A percentile compares a stretch with the other conserved stretches of the same genome.
Evolutionary conservation across 2,329 filamentous ascomycete genomes (phyloP).

Genomic region (Pseudopithomyces maydicus): DNA sequence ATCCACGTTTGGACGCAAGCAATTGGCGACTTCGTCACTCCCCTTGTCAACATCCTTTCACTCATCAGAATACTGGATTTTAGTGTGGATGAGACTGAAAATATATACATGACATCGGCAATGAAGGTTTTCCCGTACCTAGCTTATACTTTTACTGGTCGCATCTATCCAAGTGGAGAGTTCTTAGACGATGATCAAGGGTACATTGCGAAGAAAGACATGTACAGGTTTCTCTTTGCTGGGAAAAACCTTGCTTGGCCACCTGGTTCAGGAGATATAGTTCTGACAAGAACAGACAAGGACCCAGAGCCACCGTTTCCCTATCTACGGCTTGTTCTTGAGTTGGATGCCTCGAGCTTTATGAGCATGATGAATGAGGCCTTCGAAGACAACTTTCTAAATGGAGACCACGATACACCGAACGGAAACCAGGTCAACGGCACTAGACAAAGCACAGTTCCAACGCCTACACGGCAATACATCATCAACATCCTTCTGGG

Average conservation of each 20-base stretch:
- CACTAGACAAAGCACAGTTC: slow-evolving; percentile 33
- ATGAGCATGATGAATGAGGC: slow-evolving; percentile 96
- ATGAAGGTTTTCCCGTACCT: slow-evolving; percentile 94
- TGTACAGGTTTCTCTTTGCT: slow-evolving; percentile 94
- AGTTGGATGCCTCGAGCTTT: slow-evolving; percentile 89
- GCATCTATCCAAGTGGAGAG: slow-evolving; percentile 87
- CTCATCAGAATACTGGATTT: slow-evolving; percentile 63
- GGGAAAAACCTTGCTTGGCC: slow-evolving; percentile 80
- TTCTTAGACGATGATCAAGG: slow-evolving; percentile 74
- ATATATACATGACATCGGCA: slow-evolving; percentile 71
- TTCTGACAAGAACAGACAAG: slow-evolving; percentile 62
- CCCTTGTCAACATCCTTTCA: slow-evolving; percentile 79
- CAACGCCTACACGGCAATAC: slow-evolving; percentile 80
- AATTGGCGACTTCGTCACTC: slow-evolving; percentile 86
- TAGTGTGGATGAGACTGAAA: slow-evolving; percentile 62
- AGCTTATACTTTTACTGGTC: slow-evolving; percentile 86
- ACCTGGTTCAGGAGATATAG: slow-evolving; percentile 63
- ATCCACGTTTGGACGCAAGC: slow-evolving; percentile 98
- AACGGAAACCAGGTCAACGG: slow-evolving; percentile 62
- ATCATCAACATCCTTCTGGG: slow-evolving; percentile 89
- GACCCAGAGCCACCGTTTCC: slow-evolving; percentile 77
- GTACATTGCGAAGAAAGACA: slow-evolving; percentile 77
- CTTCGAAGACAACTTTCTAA: slow-evolving; percentile 93
- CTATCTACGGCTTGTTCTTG: slow-evolving; percentile 80
- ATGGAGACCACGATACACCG: slow-evolving; percentile 71